A percentile compares a stretch with the other conserved stretches of the same genome.
phyloP scores from a whole-genome alignment of 2,329 filamentous ascomycete genomes.

The Pseudogymnoascus sp. region DNA sequence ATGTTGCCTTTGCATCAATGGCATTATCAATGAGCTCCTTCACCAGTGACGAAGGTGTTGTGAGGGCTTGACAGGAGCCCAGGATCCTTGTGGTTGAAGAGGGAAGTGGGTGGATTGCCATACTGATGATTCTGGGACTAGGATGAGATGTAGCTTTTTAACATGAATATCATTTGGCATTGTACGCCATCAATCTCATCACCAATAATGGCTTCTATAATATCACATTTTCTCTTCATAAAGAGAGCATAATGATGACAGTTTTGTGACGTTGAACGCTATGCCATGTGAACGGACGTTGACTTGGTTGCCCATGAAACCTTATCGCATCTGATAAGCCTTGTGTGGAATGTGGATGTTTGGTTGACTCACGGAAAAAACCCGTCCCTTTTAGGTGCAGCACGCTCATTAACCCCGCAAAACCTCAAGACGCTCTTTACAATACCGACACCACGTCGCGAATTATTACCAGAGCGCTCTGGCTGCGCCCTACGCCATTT shows the following conservation, averaged over 20 bases:
- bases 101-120: constrained; percentile 40
- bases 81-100: constrained; percentile 46
- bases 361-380: constrained; percentile 10
- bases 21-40: constrained; percentile 76
- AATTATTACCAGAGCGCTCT: constrained; percentile 47
- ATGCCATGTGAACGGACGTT: background rate
- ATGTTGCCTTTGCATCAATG: constrained; percentile 62
- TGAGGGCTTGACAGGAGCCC: constrained; percentile 52
- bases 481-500: constrained; percentile 48
- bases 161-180: background rate
- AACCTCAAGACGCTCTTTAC: constrained; percentile 10
- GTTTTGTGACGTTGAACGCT: background rate
- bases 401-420: constrained; percentile 2
- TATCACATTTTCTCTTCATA: background rate
- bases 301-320: background rate
- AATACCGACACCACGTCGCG: constrained; percentile 38
- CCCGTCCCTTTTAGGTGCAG: background rate
- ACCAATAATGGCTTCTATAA: background rate
- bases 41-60: constrained; percentile 52
- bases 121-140: constrained; percentile 14
- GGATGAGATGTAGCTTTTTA: background rate
- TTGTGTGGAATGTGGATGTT: background rate
- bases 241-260: background rate
- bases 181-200: background rate
- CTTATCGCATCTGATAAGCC: constrained; percentile 10